Percentiles rank a stretch among this genome's conserved stretches.
phyloP scores from a whole-genome alignment of 2,329 filamentous ascomycete genomes.

The Fusarium armeniacum region DNA sequence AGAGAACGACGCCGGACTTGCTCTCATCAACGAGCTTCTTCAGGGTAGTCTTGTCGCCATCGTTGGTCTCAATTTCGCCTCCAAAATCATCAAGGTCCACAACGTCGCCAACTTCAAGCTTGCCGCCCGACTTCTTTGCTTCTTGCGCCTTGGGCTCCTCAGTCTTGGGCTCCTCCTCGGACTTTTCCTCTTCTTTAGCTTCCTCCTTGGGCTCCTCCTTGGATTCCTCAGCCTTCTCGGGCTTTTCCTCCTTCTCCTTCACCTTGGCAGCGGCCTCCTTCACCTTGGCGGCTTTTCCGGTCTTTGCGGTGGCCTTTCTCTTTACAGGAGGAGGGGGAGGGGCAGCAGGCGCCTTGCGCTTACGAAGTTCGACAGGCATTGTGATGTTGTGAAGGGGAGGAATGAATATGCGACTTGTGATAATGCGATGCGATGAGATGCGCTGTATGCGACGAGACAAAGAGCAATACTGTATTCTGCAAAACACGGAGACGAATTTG shows the following conservation, averaged over 20 bases:
- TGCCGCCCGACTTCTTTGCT: constrained; percentile 47
- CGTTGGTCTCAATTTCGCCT: constrained; percentile 85
- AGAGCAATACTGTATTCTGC: constrained; percentile 26
- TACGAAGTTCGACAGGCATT: constrained; percentile 72
- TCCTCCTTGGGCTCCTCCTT: constrained; percentile 45
- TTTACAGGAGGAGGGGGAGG: constrained; percentile 57
- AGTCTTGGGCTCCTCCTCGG: constrained; percentile 40
- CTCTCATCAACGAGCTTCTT: constrained; percentile 86
- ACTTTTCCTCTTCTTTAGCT: constrained; percentile 31
- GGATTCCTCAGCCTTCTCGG: constrained; percentile 55
- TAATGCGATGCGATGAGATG: constrained; percentile 36
- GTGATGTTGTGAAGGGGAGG: constrained; percentile 27
- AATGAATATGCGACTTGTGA: constrained; percentile 25
- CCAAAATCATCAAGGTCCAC: constrained; percentile 72
- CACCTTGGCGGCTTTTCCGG: constrained; percentile 40
- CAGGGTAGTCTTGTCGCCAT: constrained; percentile 83
- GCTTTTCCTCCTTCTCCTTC: constrained; percentile 51
- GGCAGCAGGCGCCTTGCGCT: constrained; percentile 69
- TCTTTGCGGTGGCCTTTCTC: constrained; percentile 55
- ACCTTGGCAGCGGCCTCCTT: constrained; percentile 52
- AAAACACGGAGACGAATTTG: constrained; percentile 27
- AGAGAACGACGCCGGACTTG: constrained; percentile 87
- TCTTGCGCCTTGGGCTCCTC: constrained; percentile 56
- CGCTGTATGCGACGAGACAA: constrained; percentile 40
- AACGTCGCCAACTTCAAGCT: constrained; percentile 67